These are phyloP conservation scores for Blastobotrys niveus DNA, from an alignment of 1,139 yeast genomes.

Conservation along the genomic window DNA sequence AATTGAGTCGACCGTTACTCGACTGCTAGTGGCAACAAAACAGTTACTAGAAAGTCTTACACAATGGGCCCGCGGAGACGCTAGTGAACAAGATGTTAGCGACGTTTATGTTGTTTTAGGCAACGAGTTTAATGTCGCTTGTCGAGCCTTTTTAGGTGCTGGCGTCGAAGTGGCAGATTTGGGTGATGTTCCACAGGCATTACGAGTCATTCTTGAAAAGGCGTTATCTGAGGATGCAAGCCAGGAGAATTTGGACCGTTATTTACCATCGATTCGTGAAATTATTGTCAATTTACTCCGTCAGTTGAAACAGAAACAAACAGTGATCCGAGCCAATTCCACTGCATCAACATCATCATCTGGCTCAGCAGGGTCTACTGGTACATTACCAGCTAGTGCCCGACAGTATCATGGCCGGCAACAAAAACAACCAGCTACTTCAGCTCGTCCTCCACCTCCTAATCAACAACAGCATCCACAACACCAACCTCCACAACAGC, in stretches of 20 bases:
- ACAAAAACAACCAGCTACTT: neutral
- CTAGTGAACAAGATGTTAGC: conserved; percentile 78
- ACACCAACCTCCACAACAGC: neutral
- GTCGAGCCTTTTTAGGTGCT: conserved; percentile 62
- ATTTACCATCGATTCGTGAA: conserved; percentile 78
- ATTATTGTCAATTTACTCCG: conserved; percentile 78
- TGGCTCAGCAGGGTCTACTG: too few species aligned
- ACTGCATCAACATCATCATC: neutral
- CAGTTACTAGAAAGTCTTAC: conserved; percentile 78
- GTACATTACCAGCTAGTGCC: conserved; percentile 10
- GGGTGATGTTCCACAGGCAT: conserved; percentile 69
- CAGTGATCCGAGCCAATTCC: conserved; percentile 19
- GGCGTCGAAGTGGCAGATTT: conserved; percentile 65
- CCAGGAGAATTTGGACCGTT: conserved; percentile 72
- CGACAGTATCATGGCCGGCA: too few species aligned
- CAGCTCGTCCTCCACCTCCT: neutral
- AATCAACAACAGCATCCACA: neutral
- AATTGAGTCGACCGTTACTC: conserved; percentile 76
- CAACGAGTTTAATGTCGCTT: conserved; percentile 84
- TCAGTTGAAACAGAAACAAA: conserved; percentile 74
- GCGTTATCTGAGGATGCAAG: conserved; percentile 85
- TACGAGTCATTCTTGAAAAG: conserved; percentile 73
- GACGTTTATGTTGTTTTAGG: conserved; percentile 90
- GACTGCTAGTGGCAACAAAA: conserved; percentile 81
- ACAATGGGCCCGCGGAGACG: conserved; percentile 81